Evolutionary conservation across 495 filamentous ascomycete genomes (phyloP).

Genomic region (Lasiosphaeria miniovina): DNA sequence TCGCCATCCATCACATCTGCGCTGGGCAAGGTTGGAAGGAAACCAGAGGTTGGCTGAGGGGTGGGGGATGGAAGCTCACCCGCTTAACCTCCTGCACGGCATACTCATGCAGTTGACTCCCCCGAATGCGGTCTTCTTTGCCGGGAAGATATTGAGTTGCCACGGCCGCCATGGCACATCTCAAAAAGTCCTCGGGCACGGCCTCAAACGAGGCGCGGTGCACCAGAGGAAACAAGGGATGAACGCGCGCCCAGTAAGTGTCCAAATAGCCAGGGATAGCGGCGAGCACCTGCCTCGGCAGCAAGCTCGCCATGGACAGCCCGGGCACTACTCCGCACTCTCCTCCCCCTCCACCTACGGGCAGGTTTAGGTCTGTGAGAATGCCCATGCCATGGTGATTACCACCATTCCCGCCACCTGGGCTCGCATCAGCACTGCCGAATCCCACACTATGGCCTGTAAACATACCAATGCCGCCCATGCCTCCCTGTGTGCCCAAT

Average conservation of each 20-base stretch:
- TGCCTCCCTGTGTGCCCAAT: conserved; percentile 11
- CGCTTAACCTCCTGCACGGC: conserved; percentile 44
- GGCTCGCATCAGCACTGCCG: conserved; percentile 13
- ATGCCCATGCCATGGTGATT: conserved; percentile 20
- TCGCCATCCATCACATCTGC: neutral
- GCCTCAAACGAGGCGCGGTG: conserved; percentile 40
- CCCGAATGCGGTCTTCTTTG: conserved; percentile 44
- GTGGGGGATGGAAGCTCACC: conserved; percentile 20
- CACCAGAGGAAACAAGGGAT: conserved; percentile 41
- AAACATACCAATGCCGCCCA: conserved; percentile 19
- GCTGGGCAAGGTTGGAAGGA: neutral
- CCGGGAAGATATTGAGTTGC: conserved; percentile 44
- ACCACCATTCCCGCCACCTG: conserved; percentile 7
- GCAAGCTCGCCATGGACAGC: conserved; percentile 30
- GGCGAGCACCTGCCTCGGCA: conserved; percentile 30
- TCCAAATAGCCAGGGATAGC: conserved; percentile 41
- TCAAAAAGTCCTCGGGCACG: conserved; percentile 38
- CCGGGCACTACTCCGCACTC: conserved; percentile 18
- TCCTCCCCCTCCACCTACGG: conserved; percentile 13
- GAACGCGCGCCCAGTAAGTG: conserved; percentile 44
- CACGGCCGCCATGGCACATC: conserved; percentile 49
- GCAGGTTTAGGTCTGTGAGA: conserved; percentile 31
- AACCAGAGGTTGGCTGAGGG: no score
- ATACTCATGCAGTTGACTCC: conserved; percentile 44
- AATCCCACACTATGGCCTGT: conserved; percentile 15